Evolutionary conservation across 805 yeast species (phyloP), one percentile per base, ranked within the genome.

Genomic region (Schwanniomyces vanrijiae): DNA sequence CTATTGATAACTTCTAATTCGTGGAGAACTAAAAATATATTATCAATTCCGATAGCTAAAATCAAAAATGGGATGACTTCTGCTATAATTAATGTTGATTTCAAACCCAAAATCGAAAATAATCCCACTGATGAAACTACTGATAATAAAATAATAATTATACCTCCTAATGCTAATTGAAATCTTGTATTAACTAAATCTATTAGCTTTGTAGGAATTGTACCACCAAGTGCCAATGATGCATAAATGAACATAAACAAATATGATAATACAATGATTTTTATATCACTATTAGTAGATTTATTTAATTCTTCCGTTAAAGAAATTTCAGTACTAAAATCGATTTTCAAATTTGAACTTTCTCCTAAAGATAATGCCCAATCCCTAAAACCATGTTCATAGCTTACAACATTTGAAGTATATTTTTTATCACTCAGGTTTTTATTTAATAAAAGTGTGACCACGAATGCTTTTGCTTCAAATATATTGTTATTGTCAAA

Each of bases 41-140:
- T 92, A 67, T 92, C 99, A 22, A 92, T 90, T n/a, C 99, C 99
- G 46, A 92, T 84, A 0, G 99, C 99, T 48, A 92, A 73, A 11
- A 92, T 87, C 57, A 92, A 71, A 60, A 92, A 92, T 8, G 98
- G 98, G 28, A 92, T 92, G 5, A 92, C 99, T 63, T 94, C 98
- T 2, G 98, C 97, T 47, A 92, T 90, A 53, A 92, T 91, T 37
- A 92, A 71, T 0, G 98, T 92, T 0, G 96, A 88, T 58, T 88
- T 89, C 42, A 91, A 67, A 0, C 94, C 95, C n/a, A 87, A 48
- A 5, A 79, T 57, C 10, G 94, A 80, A 65, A 89, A 87, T 4
- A 90, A 55, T 0, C 98, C 98, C 0, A 90, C 88, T 0, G 97
- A 82, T 1, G 96, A 78, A 0, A 81, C 64, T 0, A 92, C 96